A percentile compares a stretch with the other conserved stretches of the same genome.
Conservation (phyloP, 2,329 filamentous ascomycete genomes). For the Mycocentrospora acerina region DNA sequence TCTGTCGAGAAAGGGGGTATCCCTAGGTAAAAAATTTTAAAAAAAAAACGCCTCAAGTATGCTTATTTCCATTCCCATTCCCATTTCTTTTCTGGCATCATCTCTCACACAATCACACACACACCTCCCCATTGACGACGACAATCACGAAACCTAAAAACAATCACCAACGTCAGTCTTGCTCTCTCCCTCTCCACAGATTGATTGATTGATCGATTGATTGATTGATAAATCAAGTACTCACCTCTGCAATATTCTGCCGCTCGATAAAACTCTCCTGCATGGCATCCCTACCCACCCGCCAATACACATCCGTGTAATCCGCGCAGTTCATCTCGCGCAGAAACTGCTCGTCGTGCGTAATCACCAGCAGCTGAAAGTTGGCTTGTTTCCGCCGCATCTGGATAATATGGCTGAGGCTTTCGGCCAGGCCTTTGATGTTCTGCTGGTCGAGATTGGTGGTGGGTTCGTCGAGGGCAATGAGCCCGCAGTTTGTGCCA, state of each 20-base stretch:
- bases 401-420: slow-evolving; percentile 84
- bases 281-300: slow-evolving; percentile 76
- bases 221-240: too few relatives aligned
- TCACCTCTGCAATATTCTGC: slow-evolving; percentile 48
- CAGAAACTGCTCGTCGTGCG: slow-evolving; percentile 96
- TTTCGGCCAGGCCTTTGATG: slow-evolving; percentile 83
- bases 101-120: too few relatives aligned
- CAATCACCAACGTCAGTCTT: too few relatives aligned
- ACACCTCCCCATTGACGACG: too few relatives aligned
- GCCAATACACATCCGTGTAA: slow-evolving; percentile 89
- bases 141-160: too few relatives aligned
- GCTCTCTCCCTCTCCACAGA: too few relatives aligned
- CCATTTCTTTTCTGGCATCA: background rate
- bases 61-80: background rate
- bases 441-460: slow-evolving; percentile 97
- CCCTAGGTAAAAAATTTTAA: too few relatives aligned
- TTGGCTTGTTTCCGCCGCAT: slow-evolving; percentile 82
- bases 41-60: too few relatives aligned
- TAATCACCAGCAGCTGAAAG: slow-evolving; percentile 98
- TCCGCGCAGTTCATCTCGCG: slow-evolving; percentile 91
- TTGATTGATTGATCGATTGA: too few relatives aligned
- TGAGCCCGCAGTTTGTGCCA: slow-evolving; percentile 91
- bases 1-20: too few relatives aligned
- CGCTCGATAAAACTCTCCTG: slow-evolving; percentile 87
- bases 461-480: slow-evolving; percentile 95